Conservation (phyloP, 83 land plant genomes). For the Diphasiastrum complanatum region DNA sequence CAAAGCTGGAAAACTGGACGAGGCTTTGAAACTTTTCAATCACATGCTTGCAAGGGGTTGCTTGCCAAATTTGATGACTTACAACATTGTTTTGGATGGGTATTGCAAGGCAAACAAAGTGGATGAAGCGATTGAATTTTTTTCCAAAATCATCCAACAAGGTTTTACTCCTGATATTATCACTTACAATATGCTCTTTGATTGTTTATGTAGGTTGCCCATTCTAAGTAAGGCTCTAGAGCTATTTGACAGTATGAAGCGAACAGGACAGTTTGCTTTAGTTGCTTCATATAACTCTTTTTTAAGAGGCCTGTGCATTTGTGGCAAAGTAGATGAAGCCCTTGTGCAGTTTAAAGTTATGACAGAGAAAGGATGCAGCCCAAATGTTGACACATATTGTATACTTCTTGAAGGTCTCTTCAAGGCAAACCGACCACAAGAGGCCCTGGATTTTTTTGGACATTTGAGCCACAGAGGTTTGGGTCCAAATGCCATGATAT, state of each 20-base stretch:
- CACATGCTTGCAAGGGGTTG: slow-evolving; percentile 46
- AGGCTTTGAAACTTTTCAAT: slow-evolving; percentile 49
- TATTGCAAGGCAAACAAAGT: slow-evolving; percentile 32
- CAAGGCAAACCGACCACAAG: slow-evolving; percentile 25
- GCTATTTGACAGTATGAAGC: slow-evolving; percentile 61
- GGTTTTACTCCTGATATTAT: slow-evolving; percentile 14
- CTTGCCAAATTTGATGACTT: slow-evolving; percentile 40
- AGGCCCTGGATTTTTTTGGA: slow-evolving; percentile 38
- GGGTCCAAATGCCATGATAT: slow-evolving; percentile 47
- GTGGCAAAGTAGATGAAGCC: slow-evolving; percentile 38
- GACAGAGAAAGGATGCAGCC: slow-evolving; percentile 38
- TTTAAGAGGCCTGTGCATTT: slow-evolving; percentile 40
- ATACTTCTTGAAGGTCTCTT: slow-evolving; percentile 46
- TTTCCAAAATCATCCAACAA: slow-evolving; percentile 22
- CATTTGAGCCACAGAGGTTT: slow-evolving; percentile 50
- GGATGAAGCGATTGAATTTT: slow-evolving; percentile 26
- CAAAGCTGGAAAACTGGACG: slow-evolving; percentile 36
- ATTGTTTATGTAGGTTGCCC: slow-evolving; percentile 37
- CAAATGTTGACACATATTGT: slow-evolving; percentile 44
- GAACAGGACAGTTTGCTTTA: too few relatives aligned
- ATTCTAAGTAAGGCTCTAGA: slow-evolving; percentile 41
- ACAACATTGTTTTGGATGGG: slow-evolving; percentile 44
- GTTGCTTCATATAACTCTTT: too few relatives aligned
- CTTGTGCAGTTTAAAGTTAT: slow-evolving; percentile 61
- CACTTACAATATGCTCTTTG: slow-evolving; percentile 34